phyloP scores from a whole-genome alignment of 257 asterid genomes.

The Solanum appendiculatum region DNA sequence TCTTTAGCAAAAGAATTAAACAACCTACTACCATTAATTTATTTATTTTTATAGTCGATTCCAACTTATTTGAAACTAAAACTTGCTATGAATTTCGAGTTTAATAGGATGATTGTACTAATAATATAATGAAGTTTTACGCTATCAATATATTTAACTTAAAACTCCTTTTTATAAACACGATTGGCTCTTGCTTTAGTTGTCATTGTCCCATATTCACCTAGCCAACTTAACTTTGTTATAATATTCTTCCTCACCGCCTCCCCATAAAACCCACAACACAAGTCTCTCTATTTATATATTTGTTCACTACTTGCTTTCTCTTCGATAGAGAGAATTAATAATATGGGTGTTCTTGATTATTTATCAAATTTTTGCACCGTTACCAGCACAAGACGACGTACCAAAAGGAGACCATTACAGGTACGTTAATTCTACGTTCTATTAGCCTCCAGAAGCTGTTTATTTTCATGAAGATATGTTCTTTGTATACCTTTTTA shows the following conservation, averaged over 20 bases:
- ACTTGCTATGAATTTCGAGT: background rate
- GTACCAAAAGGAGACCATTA: slow-evolving; percentile 55
- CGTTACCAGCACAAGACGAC: slow-evolving; percentile 49
- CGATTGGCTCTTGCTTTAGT: background rate
- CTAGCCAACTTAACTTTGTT: slow-evolving; percentile 7
- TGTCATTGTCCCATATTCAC: slow-evolving; percentile 3
- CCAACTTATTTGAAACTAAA: background rate
- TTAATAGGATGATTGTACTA: background rate
- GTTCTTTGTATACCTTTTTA: no score
- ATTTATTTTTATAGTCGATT: background rate
- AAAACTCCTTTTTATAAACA: background rate
- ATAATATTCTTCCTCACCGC: background rate
- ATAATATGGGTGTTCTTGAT: slow-evolving; percentile 78
- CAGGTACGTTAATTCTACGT: slow-evolving; percentile 42
- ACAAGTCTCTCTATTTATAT: background rate
- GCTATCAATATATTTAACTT: background rate
- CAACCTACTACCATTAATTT: background rate
- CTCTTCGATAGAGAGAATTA: background rate
- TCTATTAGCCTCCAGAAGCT: no score
- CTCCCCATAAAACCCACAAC: background rate
- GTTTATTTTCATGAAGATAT: no score
- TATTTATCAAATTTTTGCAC: slow-evolving; percentile 74
- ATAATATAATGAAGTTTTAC: background rate
- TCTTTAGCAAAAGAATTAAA: background rate
- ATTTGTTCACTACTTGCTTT: slow-evolving; percentile 2